phyloP scores from a whole-genome alignment of 1,139 yeast genomes.

The Kodamaea alishanica region DNA sequence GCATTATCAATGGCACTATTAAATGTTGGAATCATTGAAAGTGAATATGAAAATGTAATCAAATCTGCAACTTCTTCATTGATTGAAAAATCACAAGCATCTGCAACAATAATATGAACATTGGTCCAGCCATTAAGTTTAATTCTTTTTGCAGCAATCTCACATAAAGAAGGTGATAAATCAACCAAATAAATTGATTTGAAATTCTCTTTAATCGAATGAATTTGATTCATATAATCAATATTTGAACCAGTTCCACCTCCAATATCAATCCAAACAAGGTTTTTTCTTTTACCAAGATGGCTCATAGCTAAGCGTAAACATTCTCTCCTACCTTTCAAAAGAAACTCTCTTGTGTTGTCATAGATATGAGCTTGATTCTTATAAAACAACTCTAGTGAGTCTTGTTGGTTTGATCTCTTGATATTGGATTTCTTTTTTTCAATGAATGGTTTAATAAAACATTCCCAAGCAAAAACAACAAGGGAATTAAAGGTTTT shows the following conservation, averaged over 20 bases:
- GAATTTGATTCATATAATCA: slow-evolving; percentile 63
- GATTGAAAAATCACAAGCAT: slow-evolving; percentile 69
- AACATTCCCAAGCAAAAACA: slow-evolving; percentile 55
- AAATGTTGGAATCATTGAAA: slow-evolving; percentile 82
- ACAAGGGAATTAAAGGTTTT: slow-evolving; percentile 28
- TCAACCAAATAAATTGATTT: slow-evolving; percentile 70
- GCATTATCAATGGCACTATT: slow-evolving; percentile 78
- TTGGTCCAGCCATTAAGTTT: slow-evolving; percentile 52
- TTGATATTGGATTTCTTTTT: slow-evolving; percentile 22
- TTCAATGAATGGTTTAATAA: slow-evolving; percentile 61
- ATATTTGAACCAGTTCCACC: slow-evolving; percentile 85
- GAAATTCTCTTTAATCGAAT: slow-evolving; percentile 49
- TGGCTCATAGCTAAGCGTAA: slow-evolving; percentile 59
- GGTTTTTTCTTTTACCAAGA: slow-evolving; percentile 37
- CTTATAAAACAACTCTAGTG: slow-evolving; percentile 67
- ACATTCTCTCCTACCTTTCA: slow-evolving; percentile 70
- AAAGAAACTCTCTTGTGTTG: slow-evolving; percentile 57
- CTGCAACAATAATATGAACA: slow-evolving; percentile 68
- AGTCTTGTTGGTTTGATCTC: slow-evolving; percentile 55
- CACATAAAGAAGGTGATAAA: slow-evolving; percentile 71
- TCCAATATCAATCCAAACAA: slow-evolving; percentile 82
- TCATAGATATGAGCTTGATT: slow-evolving; percentile 78
- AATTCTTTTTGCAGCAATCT: slow-evolving; percentile 62
- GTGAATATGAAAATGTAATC: slow-evolving; percentile 72
- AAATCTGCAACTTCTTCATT: slow-evolving; percentile 47